Base-by-base conservation (phyloP, 176 grass and related monocot species). In the Phoenix dactylifera region DNA sequence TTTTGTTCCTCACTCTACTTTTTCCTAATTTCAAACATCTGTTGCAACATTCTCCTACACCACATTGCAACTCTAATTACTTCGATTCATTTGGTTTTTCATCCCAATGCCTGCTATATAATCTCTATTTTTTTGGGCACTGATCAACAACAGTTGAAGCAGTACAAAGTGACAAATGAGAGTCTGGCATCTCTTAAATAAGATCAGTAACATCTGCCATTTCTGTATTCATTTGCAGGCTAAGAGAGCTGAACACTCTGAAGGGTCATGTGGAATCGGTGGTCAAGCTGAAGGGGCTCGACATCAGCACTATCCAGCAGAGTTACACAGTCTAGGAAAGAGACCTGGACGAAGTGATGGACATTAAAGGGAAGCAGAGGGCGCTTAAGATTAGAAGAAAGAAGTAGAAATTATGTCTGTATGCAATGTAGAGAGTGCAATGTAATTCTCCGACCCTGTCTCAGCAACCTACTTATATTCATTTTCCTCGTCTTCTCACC, bases 241-340 rank as follows among this genome's bases (percentile, higher is more conserved):
- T 74, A 49, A 69, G 77, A 60, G 77, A 80, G 64, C 50, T 74
- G 16, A 24, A 67, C 77, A 74, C 77, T 15, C 62, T 80, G 9
- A 80, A 80, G 64, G 77, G 77, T 22, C 77, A 80, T 35, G 77
- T 80, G 44, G 77, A 80, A 54, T 80, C 77, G 1, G 77, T 80
- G 49, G 77, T 69, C 49, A 80, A 80, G 57, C 64, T 74, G 64
- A 80, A 74, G 57, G 69, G 69, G 16, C 63, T 80, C 7, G 77
- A 80, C 56, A 74, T 80, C 10, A 63, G 69, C 50, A 69, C 70
- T 15, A 80, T 74, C 25, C 69, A 80, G 57, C 77, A 80, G 57
- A 60, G 73, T 60, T 80, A 80, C 70, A 80, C 77, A 18, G 77
- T 80, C 14, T 80, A 62, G n/a, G 20, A 4, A 54, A 48, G 2